Percentiles rank a stretch among this genome's conserved stretches.
Conservation (phyloP, 257 asterid species). For the Datura wrightii region DNA sequence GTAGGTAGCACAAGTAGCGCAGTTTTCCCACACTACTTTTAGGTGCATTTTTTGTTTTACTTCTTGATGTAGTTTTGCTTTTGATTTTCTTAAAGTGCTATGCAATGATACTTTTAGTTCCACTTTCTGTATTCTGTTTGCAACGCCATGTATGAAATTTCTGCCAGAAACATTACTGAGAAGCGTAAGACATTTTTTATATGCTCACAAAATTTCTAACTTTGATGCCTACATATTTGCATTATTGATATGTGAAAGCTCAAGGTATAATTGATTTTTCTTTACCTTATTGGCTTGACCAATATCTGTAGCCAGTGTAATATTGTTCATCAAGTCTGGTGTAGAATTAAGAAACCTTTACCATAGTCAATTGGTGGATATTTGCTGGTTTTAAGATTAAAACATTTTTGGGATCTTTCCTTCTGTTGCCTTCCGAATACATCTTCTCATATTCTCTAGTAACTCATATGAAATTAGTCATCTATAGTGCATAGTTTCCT, state of each 20-base stretch:
- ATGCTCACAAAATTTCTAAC: background rate
- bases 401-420: constrained; percentile 1
- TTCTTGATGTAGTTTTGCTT: background rate
- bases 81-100: background rate
- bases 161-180: background rate
- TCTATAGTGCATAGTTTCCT: background rate
- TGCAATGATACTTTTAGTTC: background rate
- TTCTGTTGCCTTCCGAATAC: background rate
- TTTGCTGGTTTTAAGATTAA: background rate
- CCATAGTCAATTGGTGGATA: background rate
- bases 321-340: background rate
- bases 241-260: background rate
- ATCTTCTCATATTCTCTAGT: constrained; percentile 4
- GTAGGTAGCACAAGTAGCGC: constrained; percentile 49
- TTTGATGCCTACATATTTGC: background rate
- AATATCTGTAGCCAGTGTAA: background rate
- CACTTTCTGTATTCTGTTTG: background rate
- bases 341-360: background rate
- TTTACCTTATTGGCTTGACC: background rate
- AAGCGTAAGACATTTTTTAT: background rate
- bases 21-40: background rate
- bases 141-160: background rate
- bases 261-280: background rate
- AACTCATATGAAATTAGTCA: background rate
- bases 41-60: background rate